phyloP scores from a whole-genome alignment of 2,329 filamentous ascomycete genomes.

The Epichloe gansuensis region DNA sequence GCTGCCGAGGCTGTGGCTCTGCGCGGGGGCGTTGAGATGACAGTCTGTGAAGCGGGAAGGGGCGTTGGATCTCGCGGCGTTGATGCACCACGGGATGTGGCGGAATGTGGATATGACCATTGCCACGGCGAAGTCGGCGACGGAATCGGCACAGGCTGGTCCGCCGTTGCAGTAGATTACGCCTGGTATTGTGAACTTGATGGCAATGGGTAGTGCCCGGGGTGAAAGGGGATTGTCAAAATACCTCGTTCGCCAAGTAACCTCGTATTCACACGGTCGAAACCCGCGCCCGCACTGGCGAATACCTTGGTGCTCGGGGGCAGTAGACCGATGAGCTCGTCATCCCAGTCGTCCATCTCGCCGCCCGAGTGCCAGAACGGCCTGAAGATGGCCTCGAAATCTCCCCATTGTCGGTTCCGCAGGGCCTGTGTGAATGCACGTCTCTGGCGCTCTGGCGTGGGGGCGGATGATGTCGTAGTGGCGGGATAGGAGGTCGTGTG shows the following conservation, averaged over 20 bases:
- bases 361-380: slow-evolving; percentile 53
- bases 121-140: slow-evolving; percentile 59
- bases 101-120: slow-evolving; percentile 60
- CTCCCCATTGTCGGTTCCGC: slow-evolving; percentile 39
- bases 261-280: slow-evolving; percentile 54
- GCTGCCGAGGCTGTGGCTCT: slow-evolving; percentile 51
- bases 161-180: slow-evolving; percentile 65
- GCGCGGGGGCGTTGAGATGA: slow-evolving; percentile 45
- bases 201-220: neutral
- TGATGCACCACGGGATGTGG: slow-evolving; percentile 50
- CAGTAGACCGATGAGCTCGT: slow-evolving; percentile 43
- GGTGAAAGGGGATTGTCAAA: no score
- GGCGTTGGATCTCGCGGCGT: slow-evolving; percentile 34
- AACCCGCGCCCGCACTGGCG: slow-evolving; percentile 52
- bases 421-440: slow-evolving; percentile 37
- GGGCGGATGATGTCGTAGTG: slow-evolving; percentile 41
- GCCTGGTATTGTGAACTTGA: slow-evolving; percentile 22
- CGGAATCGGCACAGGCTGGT: slow-evolving; percentile 57
- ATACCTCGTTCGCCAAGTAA: slow-evolving; percentile 47
- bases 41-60: slow-evolving; percentile 39
- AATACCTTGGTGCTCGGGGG: slow-evolving; percentile 47
- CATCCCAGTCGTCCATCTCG: slow-evolving; percentile 54
- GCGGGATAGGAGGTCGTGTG: slow-evolving; percentile 29
- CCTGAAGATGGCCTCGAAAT: slow-evolving; percentile 43
- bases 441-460: slow-evolving; percentile 36